Conservation (phyloP, 176 grass and related monocot species). For the Phyllostachys edulis region DNA sequence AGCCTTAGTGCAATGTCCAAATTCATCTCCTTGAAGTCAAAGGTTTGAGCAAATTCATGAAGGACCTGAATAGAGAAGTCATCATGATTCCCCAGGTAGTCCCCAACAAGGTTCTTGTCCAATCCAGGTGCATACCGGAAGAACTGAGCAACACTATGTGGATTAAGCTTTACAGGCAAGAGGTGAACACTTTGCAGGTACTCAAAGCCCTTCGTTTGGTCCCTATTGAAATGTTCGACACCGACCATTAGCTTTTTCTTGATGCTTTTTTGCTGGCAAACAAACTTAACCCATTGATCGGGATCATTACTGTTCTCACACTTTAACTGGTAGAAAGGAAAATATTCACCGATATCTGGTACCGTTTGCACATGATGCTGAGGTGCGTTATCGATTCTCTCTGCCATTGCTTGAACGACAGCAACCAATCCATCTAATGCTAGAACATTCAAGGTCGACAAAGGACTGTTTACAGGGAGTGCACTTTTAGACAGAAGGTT, state of each 20-base stretch:
- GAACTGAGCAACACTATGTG: slow-evolving; percentile 75
- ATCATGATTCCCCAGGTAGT: slow-evolving; percentile 91
- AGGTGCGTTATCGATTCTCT: slow-evolving; percentile 58
- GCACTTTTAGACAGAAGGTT: slow-evolving; percentile 93
- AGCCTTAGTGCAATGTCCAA: slow-evolving; percentile 80
- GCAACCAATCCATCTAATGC: slow-evolving; percentile 84
- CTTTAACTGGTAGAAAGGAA: slow-evolving; percentile 73
- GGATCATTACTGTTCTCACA: slow-evolving; percentile 60
- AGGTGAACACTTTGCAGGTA: slow-evolving; percentile 81
- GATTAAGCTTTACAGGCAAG: slow-evolving; percentile 86
- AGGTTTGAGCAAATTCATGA: slow-evolving; percentile 86
- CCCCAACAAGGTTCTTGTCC: slow-evolving; percentile 87
- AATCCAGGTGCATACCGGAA: slow-evolving; percentile 78
- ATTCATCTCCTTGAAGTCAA: slow-evolving; percentile 93
- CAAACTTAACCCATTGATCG: slow-evolving; percentile 78
- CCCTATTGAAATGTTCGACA: slow-evolving; percentile 87
- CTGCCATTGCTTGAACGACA: slow-evolving; percentile 73
- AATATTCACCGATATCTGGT: slow-evolving; percentile 75
- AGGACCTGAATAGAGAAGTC: slow-evolving; percentile 85
- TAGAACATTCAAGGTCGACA: slow-evolving; percentile 84
- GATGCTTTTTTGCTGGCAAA: slow-evolving; percentile 69
- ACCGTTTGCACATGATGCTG: slow-evolving; percentile 48
- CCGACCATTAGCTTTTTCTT: slow-evolving; percentile 80
- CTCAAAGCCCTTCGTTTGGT: slow-evolving; percentile 92
- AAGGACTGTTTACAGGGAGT: slow-evolving; percentile 86